These are phyloP conservation scores for Diaporthe sp. DNA, from an alignment of 2,329 filamentous ascomycete genomes.

Conservation along the genomic window DNA sequence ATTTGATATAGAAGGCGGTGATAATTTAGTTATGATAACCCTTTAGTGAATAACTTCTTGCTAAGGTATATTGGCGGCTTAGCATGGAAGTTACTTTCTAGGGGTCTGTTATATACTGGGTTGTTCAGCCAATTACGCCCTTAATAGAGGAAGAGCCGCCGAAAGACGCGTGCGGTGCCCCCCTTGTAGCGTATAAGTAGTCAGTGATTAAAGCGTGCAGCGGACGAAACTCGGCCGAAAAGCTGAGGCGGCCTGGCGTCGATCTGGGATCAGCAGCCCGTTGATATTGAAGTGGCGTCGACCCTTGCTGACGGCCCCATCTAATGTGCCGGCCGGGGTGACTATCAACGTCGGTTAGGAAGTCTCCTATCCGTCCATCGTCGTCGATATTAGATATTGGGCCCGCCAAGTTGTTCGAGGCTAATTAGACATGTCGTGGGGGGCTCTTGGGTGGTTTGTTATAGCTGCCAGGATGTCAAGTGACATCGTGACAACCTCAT, in stretches of 20 bases:
- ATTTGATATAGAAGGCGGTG: no score
- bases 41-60: no score
- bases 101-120: no score
- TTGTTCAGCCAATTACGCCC: no score
- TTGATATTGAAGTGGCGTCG: slow-evolving; percentile 24
- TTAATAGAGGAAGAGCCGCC: not conserved
- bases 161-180: not conserved
- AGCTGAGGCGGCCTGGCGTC: not conserved
- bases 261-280: slow-evolving; percentile 13
- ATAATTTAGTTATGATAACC: no score
- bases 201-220: not conserved
- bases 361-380: slow-evolving; percentile 1
- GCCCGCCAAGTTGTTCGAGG: slow-evolving; percentile 1
- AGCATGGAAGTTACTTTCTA: no score
- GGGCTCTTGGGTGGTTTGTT: not conserved
- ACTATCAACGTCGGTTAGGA: slow-evolving; percentile 4
- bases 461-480: not conserved
- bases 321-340: not conserved
- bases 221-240: slow-evolving; percentile 29
- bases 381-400: not conserved
- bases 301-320: slow-evolving; percentile 27
- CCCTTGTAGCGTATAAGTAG: not conserved
- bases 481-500: slow-evolving; percentile 17
- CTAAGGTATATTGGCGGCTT: no score
- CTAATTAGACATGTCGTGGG: not conserved